Evolutionary conservation across 768 basidiomycete species (phyloP).

Genomic region (Termitomyces sp.): DNA sequence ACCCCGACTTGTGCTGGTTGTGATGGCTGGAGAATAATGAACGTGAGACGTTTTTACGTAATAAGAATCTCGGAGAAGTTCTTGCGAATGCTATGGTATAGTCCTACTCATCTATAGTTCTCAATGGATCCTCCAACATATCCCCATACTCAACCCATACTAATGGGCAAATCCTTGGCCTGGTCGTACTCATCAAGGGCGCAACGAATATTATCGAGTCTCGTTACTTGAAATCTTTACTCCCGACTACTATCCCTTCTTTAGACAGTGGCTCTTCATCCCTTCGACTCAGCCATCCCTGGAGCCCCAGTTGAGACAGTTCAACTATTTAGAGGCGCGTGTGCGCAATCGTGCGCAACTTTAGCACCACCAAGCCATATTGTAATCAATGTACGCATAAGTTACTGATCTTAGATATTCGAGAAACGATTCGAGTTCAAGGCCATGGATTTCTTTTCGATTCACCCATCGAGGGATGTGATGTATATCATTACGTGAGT

Average conservation of each 20-base stretch:
- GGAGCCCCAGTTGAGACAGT: slow-evolving; percentile 15
- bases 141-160: no score
- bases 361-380: slow-evolving; percentile 21
- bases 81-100: no score
- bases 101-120: no score
- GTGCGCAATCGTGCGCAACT: slow-evolving; percentile 21
- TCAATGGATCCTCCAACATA: no score
- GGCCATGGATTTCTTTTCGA: no score
- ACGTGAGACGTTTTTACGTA: no score
- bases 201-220: slow-evolving; percentile 14
- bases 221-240: slow-evolving; percentile 7
- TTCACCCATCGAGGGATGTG: no score
- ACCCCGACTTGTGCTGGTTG: no score
- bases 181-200: slow-evolving; percentile 13
- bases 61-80: no score
- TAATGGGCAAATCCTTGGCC: slow-evolving; percentile 8
- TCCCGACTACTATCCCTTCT: slow-evolving; percentile 15
- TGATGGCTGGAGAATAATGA: background rate
- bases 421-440: no score
- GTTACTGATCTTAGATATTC: background rate
- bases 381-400: slow-evolving; percentile 16
- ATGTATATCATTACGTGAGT: no score
- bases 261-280: slow-evolving; percentile 20
- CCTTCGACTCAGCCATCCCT: slow-evolving; percentile 17
- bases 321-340: slow-evolving; percentile 25